Evolutionary conservation across 306 rosid species (phyloP), one percentile per base, ranked within the genome.

Genomic region (Sechiopsis laciniata): DNA sequence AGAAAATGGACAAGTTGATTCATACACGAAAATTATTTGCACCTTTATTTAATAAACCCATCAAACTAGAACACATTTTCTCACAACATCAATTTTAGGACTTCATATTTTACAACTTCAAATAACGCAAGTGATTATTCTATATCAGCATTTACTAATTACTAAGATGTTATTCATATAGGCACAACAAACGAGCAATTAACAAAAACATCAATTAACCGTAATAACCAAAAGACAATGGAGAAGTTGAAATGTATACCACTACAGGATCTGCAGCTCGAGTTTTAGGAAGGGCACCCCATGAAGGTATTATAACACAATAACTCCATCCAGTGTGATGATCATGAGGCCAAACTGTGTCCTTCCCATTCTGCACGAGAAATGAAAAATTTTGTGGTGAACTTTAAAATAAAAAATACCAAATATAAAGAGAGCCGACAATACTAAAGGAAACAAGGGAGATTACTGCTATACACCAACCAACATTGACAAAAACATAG

Each of bases 331-430:
- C 87, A 9, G 80, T 68, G 40, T 46, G 89, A 69, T 90, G 84
- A 82, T 86, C 85, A 70, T 83, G 88, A 1, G 97, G 97, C 98
- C 97, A 88, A 75, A 90, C 75, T 51, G 96, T 81, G 78, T 86
- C 75, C 61, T 86, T 81, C 17, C 97, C 98, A 11, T 83, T 85
- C 96, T 87, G 48, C 22, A 52, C 22, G 52, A 16, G 16, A 51
- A 70, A 52, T 66, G 14, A 24, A 50, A 50, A 37, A 37, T 50
- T 69, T 69, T 13, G 7, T 1, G 15, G 73, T 48, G 37, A 51
- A 51, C 22, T 14, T 51, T 15, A 26, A 22, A 72, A 6, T 29
- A 54, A 29, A 65, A 42, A 70, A 8, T 14, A 19, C 16, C 26
- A 42, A 54, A 65, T 2, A 65, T 19, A 65, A 65, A 65, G 54